Conservation (phyloP, 768 basidiomycete species). For the Boletellus ananiceps region DNA sequence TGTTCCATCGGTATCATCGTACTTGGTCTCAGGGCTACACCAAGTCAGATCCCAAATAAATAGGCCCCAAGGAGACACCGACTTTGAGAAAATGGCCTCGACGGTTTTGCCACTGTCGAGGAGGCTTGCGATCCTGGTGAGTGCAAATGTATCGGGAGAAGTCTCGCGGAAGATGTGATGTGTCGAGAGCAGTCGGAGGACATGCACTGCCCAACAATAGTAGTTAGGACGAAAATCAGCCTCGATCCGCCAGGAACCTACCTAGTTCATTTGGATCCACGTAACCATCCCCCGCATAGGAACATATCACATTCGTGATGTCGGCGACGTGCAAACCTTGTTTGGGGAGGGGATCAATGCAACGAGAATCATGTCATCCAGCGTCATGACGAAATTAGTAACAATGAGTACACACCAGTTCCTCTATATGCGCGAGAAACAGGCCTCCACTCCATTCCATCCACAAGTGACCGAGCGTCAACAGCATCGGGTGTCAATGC, state of each 20-base stretch:
- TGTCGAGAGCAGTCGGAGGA: constrained; percentile 70
- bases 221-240: background rate
- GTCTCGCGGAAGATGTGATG: constrained; percentile 72
- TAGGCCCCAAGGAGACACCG: constrained; percentile 2
- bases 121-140: constrained; percentile 64
- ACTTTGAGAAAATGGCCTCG: constrained; percentile 48
- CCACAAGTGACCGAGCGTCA: background rate
- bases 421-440: background rate
- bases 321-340: constrained; percentile 21
- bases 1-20: constrained; percentile 58
- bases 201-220: constrained; percentile 46
- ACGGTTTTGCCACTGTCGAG: constrained; percentile 64
- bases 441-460: background rate
- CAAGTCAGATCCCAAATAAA: constrained; percentile 1
- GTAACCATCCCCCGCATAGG: constrained; percentile 15
- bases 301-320: constrained; percentile 20
- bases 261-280: constrained; percentile 20
- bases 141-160: constrained; percentile 65
- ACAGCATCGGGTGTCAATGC: background rate
- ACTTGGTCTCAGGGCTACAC: constrained; percentile 57
- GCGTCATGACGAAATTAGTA: background rate
- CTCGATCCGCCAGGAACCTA: background rate
- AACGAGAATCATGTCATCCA: background rate
- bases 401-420: constrained; percentile 3
- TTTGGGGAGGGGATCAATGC: background rate